Conservation (phyloP, 2,329 filamentous ascomycete species). For the Pestalotiopsis sp. region DNA sequence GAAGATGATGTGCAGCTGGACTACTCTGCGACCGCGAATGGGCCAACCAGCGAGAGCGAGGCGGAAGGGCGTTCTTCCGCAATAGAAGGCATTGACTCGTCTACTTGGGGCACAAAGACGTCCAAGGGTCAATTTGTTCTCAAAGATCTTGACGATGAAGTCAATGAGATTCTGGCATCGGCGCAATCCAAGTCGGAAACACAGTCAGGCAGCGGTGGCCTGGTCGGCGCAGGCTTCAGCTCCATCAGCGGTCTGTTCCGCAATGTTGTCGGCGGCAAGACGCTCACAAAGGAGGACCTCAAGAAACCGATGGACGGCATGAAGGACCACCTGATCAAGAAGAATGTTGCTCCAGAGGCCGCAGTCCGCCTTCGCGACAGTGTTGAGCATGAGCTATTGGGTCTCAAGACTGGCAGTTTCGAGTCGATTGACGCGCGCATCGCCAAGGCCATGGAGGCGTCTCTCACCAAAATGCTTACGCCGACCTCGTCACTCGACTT, state of each 20-base stretch:
- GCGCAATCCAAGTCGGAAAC: conserved; percentile 66
- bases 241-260: conserved; percentile 88
- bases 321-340: conserved; percentile 91
- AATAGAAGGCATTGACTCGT: conserved; percentile 75
- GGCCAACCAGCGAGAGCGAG: conserved; percentile 54
- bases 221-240: conserved; percentile 79
- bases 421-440: conserved; percentile 86
- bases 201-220: conserved; percentile 56
- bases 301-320: conserved; percentile 93
- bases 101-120: conserved; percentile 83
- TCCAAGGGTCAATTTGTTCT: conserved; percentile 91
- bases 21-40: conserved; percentile 71
- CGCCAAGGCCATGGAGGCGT: conserved; percentile 85
- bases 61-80: conserved; percentile 55
- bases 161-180: conserved; percentile 82
- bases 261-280: conserved; percentile 94
- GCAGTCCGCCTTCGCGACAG: conserved; percentile 88
- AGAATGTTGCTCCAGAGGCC: conserved; percentile 95
- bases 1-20: conserved; percentile 80
- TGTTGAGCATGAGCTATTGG: conserved; percentile 86
- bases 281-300: conserved; percentile 83
- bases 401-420: conserved; percentile 89
- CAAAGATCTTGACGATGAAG: conserved; percentile 90
- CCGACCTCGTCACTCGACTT: conserved; percentile 94
- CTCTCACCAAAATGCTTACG: conserved; percentile 91